Conservation (phyloP, 2,329 filamentous ascomycete species). For the Tolypocladium ophioglossoides region DNA sequence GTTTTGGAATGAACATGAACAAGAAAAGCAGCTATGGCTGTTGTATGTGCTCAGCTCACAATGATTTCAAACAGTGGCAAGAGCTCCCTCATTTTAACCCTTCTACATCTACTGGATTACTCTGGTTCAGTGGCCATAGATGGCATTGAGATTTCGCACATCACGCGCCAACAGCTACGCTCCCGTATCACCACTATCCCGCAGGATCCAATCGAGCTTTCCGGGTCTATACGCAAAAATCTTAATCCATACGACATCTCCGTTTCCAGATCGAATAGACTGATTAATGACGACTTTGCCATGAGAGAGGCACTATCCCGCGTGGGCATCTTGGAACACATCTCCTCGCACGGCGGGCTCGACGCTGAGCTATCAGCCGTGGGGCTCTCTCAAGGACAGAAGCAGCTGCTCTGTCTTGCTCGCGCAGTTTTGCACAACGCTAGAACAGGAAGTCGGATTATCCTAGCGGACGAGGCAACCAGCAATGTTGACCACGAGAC, state of each 20-base stretch:
- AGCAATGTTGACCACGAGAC: constrained; percentile 4
- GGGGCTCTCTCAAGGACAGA: constrained; percentile 7
- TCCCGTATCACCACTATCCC: constrained; percentile 36
- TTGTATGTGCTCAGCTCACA: neutral
- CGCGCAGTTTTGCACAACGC: constrained; percentile 4
- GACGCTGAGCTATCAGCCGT: neutral
- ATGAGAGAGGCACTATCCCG: constrained; percentile 4
- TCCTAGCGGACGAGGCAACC: constrained; percentile 5
- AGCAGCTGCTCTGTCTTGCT: constrained; percentile 8
- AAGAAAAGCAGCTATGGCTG: neutral
- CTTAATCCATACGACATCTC: constrained; percentile 18
- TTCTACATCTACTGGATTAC: constrained; percentile 26
- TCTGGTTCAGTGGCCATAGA: constrained; percentile 26
- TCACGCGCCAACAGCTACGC: constrained; percentile 31
- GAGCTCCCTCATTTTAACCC: constrained; percentile 27
- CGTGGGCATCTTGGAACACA: constrained; percentile 5
- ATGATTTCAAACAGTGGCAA: constrained; percentile 22
- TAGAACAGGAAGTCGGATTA: neutral
- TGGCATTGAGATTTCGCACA: constrained; percentile 18
- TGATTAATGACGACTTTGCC: neutral
- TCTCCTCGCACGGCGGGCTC: constrained; percentile 3
- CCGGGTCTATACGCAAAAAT: constrained; percentile 20
- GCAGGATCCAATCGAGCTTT: constrained; percentile 40
- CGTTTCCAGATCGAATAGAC: neutral
- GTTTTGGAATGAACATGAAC: neutral